A percentile compares a stretch with the other conserved stretches of the same genome.
These are phyloP conservation scores for Paraleonurus japonicus DNA, from an alignment of 257 asterid species.

Conservation along the genomic window DNA sequence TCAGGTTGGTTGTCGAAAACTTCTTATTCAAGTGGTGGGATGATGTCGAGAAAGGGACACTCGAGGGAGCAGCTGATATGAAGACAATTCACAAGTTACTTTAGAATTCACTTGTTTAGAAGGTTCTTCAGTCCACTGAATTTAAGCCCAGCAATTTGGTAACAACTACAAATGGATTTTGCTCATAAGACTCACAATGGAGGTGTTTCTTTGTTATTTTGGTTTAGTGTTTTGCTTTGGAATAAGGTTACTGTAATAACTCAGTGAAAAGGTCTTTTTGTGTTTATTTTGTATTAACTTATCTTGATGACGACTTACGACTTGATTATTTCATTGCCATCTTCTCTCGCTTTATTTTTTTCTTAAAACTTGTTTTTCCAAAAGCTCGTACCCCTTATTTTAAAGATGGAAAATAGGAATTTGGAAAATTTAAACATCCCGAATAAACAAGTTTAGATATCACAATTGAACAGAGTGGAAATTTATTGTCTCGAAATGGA, in stretches of 20 bases:
- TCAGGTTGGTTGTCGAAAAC: slow-evolving; percentile 81
- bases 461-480: neutral
- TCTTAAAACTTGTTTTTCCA: neutral
- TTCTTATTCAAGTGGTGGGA: slow-evolving; percentile 99
- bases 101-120: slow-evolving; percentile 24
- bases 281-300: neutral
- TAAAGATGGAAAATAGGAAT: too few species aligned
- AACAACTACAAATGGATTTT: neutral
- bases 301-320: neutral
- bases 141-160: neutral
- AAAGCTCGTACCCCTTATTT: neutral
- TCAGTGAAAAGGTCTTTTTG: neutral
- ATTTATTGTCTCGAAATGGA: neutral
- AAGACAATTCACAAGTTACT: slow-evolving; percentile 80
- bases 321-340: neutral
- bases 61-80: slow-evolving; percentile 71
- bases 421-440: too few species aligned
- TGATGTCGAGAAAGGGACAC: slow-evolving; percentile 83
- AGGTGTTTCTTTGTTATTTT: neutral
- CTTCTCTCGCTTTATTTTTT: neutral
- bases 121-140: neutral
- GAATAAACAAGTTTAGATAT: too few species aligned
- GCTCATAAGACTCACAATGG: slow-evolving; percentile 1
- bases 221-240: neutral
- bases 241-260: slow-evolving; percentile 14